phyloP scores from a whole-genome alignment of 2,329 filamentous ascomycete genomes.

The Massarina eburnea region DNA sequence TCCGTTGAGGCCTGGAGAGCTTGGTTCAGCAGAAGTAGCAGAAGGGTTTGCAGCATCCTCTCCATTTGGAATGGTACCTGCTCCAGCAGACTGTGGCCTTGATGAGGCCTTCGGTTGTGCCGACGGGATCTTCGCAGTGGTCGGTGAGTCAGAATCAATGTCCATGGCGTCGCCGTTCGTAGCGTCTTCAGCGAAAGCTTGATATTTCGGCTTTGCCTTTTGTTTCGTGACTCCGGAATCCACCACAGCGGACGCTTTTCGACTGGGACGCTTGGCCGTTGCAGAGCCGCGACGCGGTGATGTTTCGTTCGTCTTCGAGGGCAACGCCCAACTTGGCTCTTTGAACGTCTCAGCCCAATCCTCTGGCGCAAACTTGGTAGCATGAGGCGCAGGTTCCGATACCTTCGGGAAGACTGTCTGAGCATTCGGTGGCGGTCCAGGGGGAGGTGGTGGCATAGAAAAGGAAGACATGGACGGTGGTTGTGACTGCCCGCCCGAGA shows the following conservation, averaged over 20 bases:
- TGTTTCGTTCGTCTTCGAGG: constrained; percentile 29
- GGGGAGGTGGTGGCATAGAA: constrained; percentile 32
- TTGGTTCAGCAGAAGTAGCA: constrained; percentile 14
- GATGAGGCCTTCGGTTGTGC: constrained; percentile 9
- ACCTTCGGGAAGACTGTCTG: constrained; percentile 22
- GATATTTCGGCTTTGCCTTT: constrained; percentile 30
- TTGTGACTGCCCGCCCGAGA: constrained; percentile 20
- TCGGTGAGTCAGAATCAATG: constrained; percentile 45
- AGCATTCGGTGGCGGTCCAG: constrained; percentile 28
- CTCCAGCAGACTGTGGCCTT: constrained; percentile 6
- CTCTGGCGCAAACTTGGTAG: constrained; percentile 45
- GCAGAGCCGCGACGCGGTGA: constrained; percentile 34
- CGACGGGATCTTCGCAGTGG: constrained; percentile 13
- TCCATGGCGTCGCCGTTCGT: constrained; percentile 49
- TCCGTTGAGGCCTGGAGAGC: constrained; percentile 41
- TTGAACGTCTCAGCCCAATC: constrained; percentile 49
- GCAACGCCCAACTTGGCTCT: constrained; percentile 44
- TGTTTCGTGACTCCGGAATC: constrained; percentile 34
- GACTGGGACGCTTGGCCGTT: constrained; percentile 24
- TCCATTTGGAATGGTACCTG: constrained; percentile 18
- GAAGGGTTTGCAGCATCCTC: constrained; percentile 16
- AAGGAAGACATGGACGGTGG: constrained; percentile 23
- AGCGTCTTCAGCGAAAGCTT: constrained; percentile 34
- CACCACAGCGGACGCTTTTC: constrained; percentile 34
- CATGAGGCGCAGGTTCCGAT: constrained; percentile 21